Evolutionary conservation across 2,329 filamentous ascomycete genomes (phyloP).

Genomic region (Colletotrichum filicis): DNA sequence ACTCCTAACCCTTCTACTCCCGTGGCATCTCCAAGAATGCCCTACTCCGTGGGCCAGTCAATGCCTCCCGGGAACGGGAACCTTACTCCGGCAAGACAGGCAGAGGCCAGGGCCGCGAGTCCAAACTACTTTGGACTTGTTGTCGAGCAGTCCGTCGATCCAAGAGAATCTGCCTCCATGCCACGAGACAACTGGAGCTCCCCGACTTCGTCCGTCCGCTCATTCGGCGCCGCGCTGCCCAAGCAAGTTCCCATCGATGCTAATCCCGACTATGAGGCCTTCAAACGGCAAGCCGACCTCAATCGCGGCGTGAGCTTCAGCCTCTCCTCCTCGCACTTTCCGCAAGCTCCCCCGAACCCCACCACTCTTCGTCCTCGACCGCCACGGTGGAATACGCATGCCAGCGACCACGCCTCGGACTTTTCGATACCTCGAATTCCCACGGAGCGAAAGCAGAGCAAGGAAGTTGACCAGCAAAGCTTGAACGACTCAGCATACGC

Average conservation of each 20-base stretch:
- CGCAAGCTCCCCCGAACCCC: constrained; percentile 45
- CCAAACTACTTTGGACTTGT: constrained; percentile 90
- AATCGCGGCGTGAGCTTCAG: constrained; percentile 63
- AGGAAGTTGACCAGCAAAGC: constrained; percentile 59
- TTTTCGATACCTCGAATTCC: background rate
- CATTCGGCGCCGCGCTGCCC: constrained; percentile 75
- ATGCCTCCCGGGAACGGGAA: constrained; percentile 59
- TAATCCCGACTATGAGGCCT: constrained; percentile 85
- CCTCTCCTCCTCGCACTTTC: constrained; percentile 59
- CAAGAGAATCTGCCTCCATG: constrained; percentile 71
- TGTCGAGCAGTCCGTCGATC: constrained; percentile 68
- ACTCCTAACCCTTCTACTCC: constrained; percentile 61
- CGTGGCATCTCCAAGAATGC: constrained; percentile 60
- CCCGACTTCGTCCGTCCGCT: constrained; percentile 76
- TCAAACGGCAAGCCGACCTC: constrained; percentile 77
- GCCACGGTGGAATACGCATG: constrained; percentile 60
- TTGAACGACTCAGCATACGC: constrained; percentile 65
- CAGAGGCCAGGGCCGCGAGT: constrained; percentile 65
- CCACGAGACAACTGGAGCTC: constrained; percentile 81
- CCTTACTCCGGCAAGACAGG: constrained; percentile 53
- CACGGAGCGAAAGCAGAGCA: constrained; percentile 38
- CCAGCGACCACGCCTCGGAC: constrained; percentile 54
- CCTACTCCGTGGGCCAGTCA: constrained; percentile 66
- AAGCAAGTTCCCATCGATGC: constrained; percentile 77
- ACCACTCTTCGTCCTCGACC: constrained; percentile 53